Percentiles rank a stretch among this genome's conserved stretches.
Conservation (phyloP, 495 filamentous ascomycete species). For the Staphylotrichum tortipilum region DNA sequence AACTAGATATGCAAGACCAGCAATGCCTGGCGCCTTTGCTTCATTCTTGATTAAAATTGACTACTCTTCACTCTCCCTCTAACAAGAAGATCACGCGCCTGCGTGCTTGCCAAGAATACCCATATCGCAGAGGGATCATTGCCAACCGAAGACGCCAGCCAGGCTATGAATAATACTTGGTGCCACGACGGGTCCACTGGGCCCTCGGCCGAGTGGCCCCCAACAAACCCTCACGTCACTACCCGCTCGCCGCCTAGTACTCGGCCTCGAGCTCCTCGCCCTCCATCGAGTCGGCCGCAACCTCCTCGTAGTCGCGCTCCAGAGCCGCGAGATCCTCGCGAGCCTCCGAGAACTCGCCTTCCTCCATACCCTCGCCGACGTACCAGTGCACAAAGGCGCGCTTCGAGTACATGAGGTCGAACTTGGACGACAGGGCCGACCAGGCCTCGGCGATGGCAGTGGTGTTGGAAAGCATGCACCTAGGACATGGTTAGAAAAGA, state of each 20-base stretch:
- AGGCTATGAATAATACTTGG: no score
- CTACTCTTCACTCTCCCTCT: slow-evolving; percentile 30
- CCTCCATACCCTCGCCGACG: slow-evolving; percentile 99
- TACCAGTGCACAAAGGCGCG: slow-evolving; percentile 99
- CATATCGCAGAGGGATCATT: slow-evolving; percentile 17
- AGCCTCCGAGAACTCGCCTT: slow-evolving; percentile 98
- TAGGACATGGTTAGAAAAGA: no score
- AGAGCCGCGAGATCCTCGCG: slow-evolving; percentile 96
- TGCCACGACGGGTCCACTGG: no score
- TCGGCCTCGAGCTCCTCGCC: slow-evolving; percentile 86
- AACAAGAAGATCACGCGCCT: slow-evolving; percentile 22
- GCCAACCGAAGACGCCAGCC: no score
- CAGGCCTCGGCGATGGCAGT: slow-evolving; percentile 98
- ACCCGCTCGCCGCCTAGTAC: slow-evolving; percentile 56
- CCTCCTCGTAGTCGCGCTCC: slow-evolving; percentile 98
- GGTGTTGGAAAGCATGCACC: slow-evolving; percentile 99
- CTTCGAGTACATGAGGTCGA: slow-evolving; percentile 99
- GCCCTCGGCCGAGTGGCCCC: no score
- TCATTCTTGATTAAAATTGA: slow-evolving; percentile 29
- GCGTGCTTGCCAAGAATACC: slow-evolving; percentile 26
- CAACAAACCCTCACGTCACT: background rate
- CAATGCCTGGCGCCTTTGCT: background rate
- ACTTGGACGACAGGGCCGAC: slow-evolving; percentile 95
- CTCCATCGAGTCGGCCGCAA: slow-evolving; percentile 90
- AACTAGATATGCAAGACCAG: background rate